These are phyloP conservation scores for Ampelocalamus luodianensis DNA, from an alignment of 176 grass and related monocot species.

Conservation along the genomic window DNA sequence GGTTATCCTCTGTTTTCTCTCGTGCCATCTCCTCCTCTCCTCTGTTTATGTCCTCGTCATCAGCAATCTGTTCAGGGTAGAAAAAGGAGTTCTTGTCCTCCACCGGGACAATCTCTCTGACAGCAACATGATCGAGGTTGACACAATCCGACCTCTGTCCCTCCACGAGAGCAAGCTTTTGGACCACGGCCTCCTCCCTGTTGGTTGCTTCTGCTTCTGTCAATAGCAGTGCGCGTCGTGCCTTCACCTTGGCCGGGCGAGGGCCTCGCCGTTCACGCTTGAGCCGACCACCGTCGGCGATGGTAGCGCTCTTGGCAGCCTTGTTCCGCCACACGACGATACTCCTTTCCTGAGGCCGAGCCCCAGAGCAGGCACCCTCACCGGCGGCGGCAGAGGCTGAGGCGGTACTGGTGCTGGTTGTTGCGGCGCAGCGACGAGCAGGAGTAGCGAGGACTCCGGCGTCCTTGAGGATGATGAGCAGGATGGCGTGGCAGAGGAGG, in stretches of 20 bases:
- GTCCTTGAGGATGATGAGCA: conserved; percentile 66
- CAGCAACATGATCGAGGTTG: neutral
- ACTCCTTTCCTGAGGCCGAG: neutral
- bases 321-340: neutral
- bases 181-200: neutral
- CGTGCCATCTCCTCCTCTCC: neutral
- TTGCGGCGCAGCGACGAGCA: neutral
- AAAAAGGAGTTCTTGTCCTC: neutral
- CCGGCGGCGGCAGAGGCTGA: neutral
- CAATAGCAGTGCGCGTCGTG: neutral
- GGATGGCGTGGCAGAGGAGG: conserved; percentile 68
- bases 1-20: neutral
- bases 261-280: neutral
- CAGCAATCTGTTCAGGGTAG: too few relatives aligned
- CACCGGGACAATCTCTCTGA: too few relatives aligned
- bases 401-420: neutral
- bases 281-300: neutral
- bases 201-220: neutral
- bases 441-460: conserved; percentile 59
- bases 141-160: too few relatives aligned
- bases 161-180: neutral
- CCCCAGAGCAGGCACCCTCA: neutral
- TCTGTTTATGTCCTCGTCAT: neutral
- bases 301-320: neutral
- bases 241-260: neutral